Conservation (phyloP, 2,329 filamentous ascomycete species). For the Xylariaceae sp. region DNA sequence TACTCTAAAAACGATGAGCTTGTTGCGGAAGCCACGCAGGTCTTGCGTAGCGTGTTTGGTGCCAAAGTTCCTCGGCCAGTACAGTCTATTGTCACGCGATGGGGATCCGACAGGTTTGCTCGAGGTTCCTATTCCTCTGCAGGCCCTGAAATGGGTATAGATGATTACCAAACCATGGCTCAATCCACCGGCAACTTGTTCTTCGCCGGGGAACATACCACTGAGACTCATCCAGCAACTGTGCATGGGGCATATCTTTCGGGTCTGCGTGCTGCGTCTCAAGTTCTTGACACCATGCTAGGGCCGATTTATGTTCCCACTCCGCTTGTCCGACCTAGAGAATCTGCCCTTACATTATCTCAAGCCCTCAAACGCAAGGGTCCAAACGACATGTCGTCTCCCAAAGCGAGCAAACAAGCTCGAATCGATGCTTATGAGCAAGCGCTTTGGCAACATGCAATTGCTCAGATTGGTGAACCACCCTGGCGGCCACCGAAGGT, state of each 20-base stretch:
- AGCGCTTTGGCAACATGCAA: conserved; percentile 51
- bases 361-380: conserved; percentile 54
- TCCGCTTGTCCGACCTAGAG: conserved; percentile 70
- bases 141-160: conserved; percentile 73
- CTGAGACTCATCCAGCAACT: conserved; percentile 90
- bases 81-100: conserved; percentile 87
- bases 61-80: conserved; percentile 69
- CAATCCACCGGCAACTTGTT: conserved; percentile 79
- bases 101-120: conserved; percentile 89
- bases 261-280: conserved; percentile 82
- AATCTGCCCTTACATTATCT: conserved; percentile 32
- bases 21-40: conserved; percentile 74
- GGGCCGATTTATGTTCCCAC: conserved; percentile 76
- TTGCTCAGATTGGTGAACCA: conserved; percentile 66
- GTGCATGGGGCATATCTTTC: conserved; percentile 96
- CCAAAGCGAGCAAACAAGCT: conserved; percentile 49
- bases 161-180: conserved; percentile 93
- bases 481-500: conserved; percentile 70
- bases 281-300: conserved; percentile 76
- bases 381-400: conserved; percentile 27
- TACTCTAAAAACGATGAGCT: conserved; percentile 70
- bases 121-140: conserved; percentile 94
- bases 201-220: conserved; percentile 96
- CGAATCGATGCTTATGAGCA: conserved; percentile 57
- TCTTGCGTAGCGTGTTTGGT: conserved; percentile 75